Conservation (phyloP, 208 protist species). For the Wallacemonas collosoma region DNA sequence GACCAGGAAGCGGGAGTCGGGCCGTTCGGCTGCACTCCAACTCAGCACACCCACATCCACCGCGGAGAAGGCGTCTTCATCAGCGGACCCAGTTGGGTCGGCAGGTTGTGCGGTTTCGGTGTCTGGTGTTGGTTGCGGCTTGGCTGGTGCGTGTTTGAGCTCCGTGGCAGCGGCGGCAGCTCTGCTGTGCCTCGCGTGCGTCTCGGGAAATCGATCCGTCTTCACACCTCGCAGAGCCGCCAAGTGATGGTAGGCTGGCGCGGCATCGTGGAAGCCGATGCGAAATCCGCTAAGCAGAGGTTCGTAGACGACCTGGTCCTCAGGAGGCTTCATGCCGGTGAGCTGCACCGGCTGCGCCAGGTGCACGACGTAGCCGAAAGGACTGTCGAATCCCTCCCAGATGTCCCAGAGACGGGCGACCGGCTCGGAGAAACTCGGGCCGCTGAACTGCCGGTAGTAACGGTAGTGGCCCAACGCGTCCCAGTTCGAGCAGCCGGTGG, state of each 20-base stretch:
- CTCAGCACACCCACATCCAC: conserved; percentile 53
- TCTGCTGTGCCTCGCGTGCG: not conserved
- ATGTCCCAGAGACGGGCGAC: conserved; percentile 57
- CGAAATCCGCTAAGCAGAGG: conserved; percentile 85
- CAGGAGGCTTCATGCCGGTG: conserved; percentile 55
- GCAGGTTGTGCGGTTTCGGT: not conserved
- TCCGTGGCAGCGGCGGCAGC: too few species aligned
- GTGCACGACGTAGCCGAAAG: conserved; percentile 75
- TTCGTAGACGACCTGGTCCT: conserved; percentile 77
- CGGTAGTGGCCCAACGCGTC: conserved; percentile 7
- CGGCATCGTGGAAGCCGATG: conserved; percentile 69
- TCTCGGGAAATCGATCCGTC: conserved; percentile 29
- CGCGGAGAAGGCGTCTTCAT: conserved; percentile 14
- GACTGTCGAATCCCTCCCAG: conserved; percentile 77
- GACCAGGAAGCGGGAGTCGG: conserved; percentile 79
- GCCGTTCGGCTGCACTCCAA: conserved; percentile 77
- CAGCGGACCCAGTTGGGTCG: not conserved
- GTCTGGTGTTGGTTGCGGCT: not conserved
- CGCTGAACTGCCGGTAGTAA: conserved; percentile 41
- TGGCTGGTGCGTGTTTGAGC: too few species aligned
- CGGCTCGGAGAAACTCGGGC: conserved; percentile 68
- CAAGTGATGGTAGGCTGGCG: conserved; percentile 55
- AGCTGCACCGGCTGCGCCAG: conserved; percentile 57
- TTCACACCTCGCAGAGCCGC: conserved; percentile 39
- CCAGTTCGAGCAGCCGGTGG: not conserved